phyloP scores from a whole-genome alignment of 2,329 filamentous ascomycete species.

The Trichophyton schoenleinii region DNA sequence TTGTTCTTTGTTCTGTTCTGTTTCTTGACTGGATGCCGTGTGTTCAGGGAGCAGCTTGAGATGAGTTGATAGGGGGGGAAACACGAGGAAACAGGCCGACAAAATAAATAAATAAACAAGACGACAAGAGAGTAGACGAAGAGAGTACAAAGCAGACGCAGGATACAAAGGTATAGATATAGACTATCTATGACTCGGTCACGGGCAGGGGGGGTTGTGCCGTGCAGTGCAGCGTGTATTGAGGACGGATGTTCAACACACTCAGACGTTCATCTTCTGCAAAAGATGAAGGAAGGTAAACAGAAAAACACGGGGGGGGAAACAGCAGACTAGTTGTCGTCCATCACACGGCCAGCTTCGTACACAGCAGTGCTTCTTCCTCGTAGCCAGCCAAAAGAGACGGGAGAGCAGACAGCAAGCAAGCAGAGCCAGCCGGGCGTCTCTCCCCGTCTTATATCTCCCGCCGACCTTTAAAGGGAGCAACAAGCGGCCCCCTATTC shows the following conservation, averaged over 20 bases:
- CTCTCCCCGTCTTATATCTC: neutral
- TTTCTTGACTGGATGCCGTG: neutral
- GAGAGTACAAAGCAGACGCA: neutral
- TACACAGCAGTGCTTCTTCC: neutral
- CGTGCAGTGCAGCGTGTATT: neutral
- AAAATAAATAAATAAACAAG: neutral
- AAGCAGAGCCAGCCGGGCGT: neutral
- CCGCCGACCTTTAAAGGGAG: too few species aligned
- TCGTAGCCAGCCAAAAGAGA: neutral
- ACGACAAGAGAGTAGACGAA: constrained; percentile 6
- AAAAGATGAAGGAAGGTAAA: neutral
- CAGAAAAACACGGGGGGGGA: neutral
- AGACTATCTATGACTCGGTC: neutral
- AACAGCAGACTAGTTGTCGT: neutral
- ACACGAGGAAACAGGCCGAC: neutral
- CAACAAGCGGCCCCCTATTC: neutral
- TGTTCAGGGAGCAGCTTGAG: neutral
- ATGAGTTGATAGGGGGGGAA: neutral
- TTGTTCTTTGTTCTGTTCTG: neutral
- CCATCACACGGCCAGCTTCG: neutral
- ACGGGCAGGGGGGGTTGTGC: neutral
- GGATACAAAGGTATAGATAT: constrained; percentile 5
- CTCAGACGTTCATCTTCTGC: constrained; percentile 1
- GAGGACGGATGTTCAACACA: constrained; percentile 3
- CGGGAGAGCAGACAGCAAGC: neutral